These are phyloP conservation scores for Apiospora phragmitis DNA, from an alignment of 2,329 filamentous ascomycete genomes.

Conservation along the genomic window DNA sequence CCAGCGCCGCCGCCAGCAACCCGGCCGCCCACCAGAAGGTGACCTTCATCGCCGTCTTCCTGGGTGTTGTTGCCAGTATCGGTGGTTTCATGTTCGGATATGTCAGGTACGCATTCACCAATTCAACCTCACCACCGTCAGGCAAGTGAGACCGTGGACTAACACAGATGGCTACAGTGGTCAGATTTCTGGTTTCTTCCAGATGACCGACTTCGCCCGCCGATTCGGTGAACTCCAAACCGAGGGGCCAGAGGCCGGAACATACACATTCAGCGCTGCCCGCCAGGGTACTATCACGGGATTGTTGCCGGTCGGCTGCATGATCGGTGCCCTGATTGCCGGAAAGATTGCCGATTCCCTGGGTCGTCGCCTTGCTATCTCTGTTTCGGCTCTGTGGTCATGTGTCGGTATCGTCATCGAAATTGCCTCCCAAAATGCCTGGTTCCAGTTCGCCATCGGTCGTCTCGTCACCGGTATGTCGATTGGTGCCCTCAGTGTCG, in stretches of 20 bases:
- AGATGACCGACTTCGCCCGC: constrained; percentile 55
- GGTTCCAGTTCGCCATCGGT: constrained; percentile 67
- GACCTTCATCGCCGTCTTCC: constrained; percentile 42
- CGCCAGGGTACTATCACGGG: constrained; percentile 65
- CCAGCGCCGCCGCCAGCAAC: constrained; percentile 14
- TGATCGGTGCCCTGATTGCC: constrained; percentile 58
- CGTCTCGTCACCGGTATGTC: constrained; percentile 66
- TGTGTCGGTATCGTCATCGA: constrained; percentile 65
- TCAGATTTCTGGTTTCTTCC: constrained; percentile 62
- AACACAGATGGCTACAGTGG: constrained; percentile 40
- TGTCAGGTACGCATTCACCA: constrained; percentile 42
- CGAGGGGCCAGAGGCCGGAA: constrained; percentile 31
- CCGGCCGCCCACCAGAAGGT: constrained; percentile 22
- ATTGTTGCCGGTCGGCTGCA: constrained; percentile 60
- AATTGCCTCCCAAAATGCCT: constrained; percentile 53
- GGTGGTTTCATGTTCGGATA: constrained; percentile 61
- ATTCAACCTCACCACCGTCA: not conserved
- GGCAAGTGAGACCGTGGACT: not conserved
- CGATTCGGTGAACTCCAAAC: constrained; percentile 50
- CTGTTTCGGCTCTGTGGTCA: constrained; percentile 62
- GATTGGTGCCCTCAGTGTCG: constrained; percentile 63
- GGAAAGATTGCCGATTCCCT: constrained; percentile 62
- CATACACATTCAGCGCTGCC: constrained; percentile 53
- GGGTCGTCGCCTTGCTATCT: constrained; percentile 63
- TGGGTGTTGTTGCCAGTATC: constrained; percentile 53